Percentiles rank a stretch among this genome's conserved stretches.
phyloP scores from a whole-genome alignment of 768 basidiomycete species.

The Filobasidium wieringae region DNA sequence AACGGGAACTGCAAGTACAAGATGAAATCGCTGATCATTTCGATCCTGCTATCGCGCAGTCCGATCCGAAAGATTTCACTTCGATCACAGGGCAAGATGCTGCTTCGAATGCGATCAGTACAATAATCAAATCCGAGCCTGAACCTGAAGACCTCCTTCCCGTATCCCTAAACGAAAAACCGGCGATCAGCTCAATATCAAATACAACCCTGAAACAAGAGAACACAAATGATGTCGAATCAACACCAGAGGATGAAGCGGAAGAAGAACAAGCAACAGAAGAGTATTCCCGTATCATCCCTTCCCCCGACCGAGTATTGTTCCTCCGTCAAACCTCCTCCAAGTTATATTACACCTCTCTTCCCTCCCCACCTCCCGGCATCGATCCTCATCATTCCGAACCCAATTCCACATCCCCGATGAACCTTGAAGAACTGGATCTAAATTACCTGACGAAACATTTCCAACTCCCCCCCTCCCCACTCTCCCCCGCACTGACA shows the following conservation, averaged over 20 bases:
- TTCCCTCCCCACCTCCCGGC: background rate
- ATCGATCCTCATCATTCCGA: no score
- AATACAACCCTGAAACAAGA: background rate
- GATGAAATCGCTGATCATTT: no score
- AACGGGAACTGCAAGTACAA: no score
- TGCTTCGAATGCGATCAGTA: background rate
- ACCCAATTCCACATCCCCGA: background rate
- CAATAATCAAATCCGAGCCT: background rate
- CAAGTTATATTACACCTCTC: constrained; percentile 11
- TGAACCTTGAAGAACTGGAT: background rate
- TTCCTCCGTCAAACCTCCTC: constrained; percentile 31
- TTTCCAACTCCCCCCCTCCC: constrained; percentile 53
- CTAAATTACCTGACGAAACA: constrained; percentile 64
- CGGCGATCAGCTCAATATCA: background rate
- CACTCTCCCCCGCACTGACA: background rate
- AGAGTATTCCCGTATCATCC: constrained; percentile 36
- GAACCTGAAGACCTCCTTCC: no score
- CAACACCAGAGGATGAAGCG: background rate
- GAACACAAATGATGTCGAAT: background rate
- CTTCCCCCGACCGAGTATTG: constrained; percentile 30
- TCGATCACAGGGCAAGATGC: background rate
- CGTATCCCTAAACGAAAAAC: background rate
- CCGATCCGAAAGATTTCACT: no score
- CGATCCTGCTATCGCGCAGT: no score
- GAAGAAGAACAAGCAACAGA: constrained; percentile 12